Conservation (phyloP, 768 basidiomycete species). For the Crepidotus variabilis region DNA sequence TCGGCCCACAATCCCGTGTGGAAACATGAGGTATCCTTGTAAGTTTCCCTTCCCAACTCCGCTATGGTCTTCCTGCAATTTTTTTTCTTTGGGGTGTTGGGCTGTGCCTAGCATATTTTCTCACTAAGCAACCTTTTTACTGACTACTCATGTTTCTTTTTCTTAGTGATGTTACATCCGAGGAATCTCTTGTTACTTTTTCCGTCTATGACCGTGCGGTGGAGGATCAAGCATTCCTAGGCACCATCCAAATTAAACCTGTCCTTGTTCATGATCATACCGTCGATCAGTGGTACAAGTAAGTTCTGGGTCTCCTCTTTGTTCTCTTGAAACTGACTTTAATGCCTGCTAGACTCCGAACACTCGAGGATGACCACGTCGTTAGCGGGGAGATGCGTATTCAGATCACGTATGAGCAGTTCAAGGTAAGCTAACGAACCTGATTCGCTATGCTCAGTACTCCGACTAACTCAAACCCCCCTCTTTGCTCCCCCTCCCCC, state of each 20-base stretch:
- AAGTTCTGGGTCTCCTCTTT: slow-evolving; percentile 30
- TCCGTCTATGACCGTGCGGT: slow-evolving; percentile 89
- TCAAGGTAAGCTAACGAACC: slow-evolving; percentile 57
- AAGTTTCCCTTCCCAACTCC: slow-evolving; percentile 31
- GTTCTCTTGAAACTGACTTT: slow-evolving; percentile 11
- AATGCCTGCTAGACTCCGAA: slow-evolving; percentile 50
- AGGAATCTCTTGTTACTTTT: slow-evolving; percentile 77
- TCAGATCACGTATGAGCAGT: slow-evolving; percentile 90
- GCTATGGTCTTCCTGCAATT: neutral
- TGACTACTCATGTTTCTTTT: slow-evolving; percentile 8
- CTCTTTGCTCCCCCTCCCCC: slow-evolving; percentile 5
- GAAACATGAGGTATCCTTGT: slow-evolving; percentile 99
- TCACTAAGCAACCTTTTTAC: slow-evolving; percentile 1
- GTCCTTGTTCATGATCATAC: slow-evolving; percentile 89
- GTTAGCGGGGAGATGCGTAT: slow-evolving; percentile 93
- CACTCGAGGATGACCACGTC: slow-evolving; percentile 67
- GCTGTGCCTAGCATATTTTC: neutral
- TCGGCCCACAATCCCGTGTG: slow-evolving; percentile 90
- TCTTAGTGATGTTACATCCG: slow-evolving; percentile 88
- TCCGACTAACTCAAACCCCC: neutral
- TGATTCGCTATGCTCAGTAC: neutral
- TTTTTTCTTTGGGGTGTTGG: slow-evolving; percentile 1
- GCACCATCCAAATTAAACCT: slow-evolving; percentile 88
- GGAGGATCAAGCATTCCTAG: slow-evolving; percentile 85
- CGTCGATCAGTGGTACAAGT: slow-evolving; percentile 98